phyloP scores from a whole-genome alignment of 1,139 yeast genomes.

The Lodderomyces elongisporus region DNA sequence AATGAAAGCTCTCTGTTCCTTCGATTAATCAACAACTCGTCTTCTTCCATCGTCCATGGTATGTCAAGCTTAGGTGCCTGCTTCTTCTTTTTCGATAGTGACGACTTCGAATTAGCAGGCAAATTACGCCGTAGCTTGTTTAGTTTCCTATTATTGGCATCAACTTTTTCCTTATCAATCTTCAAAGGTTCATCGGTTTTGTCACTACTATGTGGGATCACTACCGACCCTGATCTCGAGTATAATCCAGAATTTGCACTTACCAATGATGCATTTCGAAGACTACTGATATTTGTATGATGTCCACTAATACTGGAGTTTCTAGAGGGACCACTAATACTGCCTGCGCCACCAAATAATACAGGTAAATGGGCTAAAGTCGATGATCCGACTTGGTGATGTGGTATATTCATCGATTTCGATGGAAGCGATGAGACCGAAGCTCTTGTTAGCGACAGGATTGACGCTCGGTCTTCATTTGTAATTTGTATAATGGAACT shows the following conservation, averaged over 20 bases:
- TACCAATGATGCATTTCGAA: conserved; percentile 39
- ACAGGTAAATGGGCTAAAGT: conserved; percentile 45
- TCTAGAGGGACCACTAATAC: conserved; percentile 40
- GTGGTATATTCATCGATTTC: conserved; percentile 47
- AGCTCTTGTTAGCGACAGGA: conserved; percentile 32
- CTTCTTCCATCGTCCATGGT: conserved; percentile 67
- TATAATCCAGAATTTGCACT: conserved; percentile 33
- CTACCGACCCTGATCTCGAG: conserved; percentile 44
- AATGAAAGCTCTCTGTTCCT: conserved; percentile 57
- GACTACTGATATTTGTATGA: conserved; percentile 34
- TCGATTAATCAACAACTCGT: conserved; percentile 57
- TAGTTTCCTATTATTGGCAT: conserved; percentile 10
- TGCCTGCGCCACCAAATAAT: conserved; percentile 39
- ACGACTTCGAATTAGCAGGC: conserved; percentile 3
- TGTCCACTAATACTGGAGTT: conserved; percentile 38
- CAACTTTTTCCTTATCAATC: conserved; percentile 15
- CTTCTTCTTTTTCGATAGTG: conserved; percentile 6
- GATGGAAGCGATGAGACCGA: conserved; percentile 44
- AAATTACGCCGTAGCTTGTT: conserved; percentile 8
- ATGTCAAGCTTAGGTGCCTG: conserved; percentile 29
- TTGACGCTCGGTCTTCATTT: conserved; percentile 35
- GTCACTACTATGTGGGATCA: conserved; percentile 35
- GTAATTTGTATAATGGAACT: conserved; percentile 43
- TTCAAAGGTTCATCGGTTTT: conserved; percentile 23
- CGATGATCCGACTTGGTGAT: conserved; percentile 38